Evolutionary conservation across 2,329 filamentous ascomycete genomes (phyloP).

Genomic region (Cercospora berteroae): DNA sequence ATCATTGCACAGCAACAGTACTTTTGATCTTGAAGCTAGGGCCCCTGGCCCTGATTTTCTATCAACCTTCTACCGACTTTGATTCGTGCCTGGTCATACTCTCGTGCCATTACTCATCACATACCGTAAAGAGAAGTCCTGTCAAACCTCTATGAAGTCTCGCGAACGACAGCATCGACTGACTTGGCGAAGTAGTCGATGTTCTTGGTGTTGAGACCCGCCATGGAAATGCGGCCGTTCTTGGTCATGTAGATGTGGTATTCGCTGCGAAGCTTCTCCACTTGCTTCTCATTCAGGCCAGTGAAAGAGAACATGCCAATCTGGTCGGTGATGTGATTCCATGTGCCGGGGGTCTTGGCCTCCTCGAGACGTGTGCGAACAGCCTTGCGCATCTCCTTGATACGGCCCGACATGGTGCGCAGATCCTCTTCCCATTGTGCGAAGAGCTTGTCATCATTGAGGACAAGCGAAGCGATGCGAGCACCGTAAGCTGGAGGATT

Average conservation of each 20-base stretch:
- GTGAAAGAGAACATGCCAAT: constrained; percentile 99
- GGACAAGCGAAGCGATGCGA: constrained; percentile 76
- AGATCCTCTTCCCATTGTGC: constrained; percentile 91
- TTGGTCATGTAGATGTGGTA: constrained; percentile 89
- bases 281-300: constrained; percentile 71
- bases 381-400: constrained; percentile 83
- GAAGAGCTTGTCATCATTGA: constrained; percentile 81
- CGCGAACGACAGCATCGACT: constrained; percentile 76
- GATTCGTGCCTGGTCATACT: background rate
- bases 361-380: constrained; percentile 79
- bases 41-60: constrained; percentile 8
- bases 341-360: constrained; percentile 80
- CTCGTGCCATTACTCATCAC: constrained; percentile 1
- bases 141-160: constrained; percentile 36
- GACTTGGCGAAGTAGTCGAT: constrained; percentile 91
- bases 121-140: background rate
- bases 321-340: constrained; percentile 97
- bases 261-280: constrained; percentile 65
- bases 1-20: background rate
- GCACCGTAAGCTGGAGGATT: constrained; percentile 96
- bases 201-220: constrained; percentile 89
- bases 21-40: constrained; percentile 4
- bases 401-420: constrained; percentile 89
- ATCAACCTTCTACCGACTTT: background rate
- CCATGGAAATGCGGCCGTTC: constrained; percentile 98